These are phyloP conservation scores for Ogataea philodendri DNA, from an alignment of 805 yeast genomes.

Conservation along the genomic window DNA sequence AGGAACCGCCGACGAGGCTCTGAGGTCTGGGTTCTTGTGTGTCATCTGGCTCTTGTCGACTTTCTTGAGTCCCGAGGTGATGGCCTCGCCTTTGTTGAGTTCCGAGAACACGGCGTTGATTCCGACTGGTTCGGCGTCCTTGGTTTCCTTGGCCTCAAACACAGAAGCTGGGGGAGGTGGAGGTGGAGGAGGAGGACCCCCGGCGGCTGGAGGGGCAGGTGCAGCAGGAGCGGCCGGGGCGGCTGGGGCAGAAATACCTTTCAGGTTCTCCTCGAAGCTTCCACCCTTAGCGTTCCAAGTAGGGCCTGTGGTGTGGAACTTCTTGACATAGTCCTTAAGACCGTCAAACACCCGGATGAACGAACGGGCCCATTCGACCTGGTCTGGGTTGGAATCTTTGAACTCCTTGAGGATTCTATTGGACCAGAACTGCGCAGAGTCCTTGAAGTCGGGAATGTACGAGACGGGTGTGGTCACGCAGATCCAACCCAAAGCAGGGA, in stretches of 20 bases:
- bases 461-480: slow-evolving; percentile 73
- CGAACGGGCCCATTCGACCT: slow-evolving; percentile 77
- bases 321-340: slow-evolving; percentile 70
- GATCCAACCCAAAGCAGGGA: slow-evolving; percentile 90
- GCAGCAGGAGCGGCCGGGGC: slow-evolving; percentile 20
- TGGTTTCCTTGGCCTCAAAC: slow-evolving; percentile 65
- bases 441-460: slow-evolving; percentile 77
- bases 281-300: slow-evolving; percentile 69
- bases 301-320: slow-evolving; percentile 81
- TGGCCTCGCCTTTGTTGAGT: slow-evolving; percentile 76
- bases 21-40: slow-evolving; percentile 83
- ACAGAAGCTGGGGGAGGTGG: slow-evolving; percentile 93
- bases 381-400: slow-evolving; percentile 66
- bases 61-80: slow-evolving; percentile 84
- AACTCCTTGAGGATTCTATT: slow-evolving; percentile 84
- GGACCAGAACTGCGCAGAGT: slow-evolving; percentile 91
- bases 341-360: slow-evolving; percentile 65
- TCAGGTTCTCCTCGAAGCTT: slow-evolving; percentile 51
- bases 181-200: slow-evolving; percentile 68
- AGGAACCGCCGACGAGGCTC: slow-evolving; percentile 53
- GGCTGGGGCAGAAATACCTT: slow-evolving; percentile 4
- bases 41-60: slow-evolving; percentile 94
- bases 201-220: slow-evolving; percentile 34
- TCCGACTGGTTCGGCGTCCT: slow-evolving; percentile 41
- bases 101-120: slow-evolving; percentile 91